Conservation (phyloP, 2,329 filamentous ascomycete species). For the Cladosporium sp. region DNA sequence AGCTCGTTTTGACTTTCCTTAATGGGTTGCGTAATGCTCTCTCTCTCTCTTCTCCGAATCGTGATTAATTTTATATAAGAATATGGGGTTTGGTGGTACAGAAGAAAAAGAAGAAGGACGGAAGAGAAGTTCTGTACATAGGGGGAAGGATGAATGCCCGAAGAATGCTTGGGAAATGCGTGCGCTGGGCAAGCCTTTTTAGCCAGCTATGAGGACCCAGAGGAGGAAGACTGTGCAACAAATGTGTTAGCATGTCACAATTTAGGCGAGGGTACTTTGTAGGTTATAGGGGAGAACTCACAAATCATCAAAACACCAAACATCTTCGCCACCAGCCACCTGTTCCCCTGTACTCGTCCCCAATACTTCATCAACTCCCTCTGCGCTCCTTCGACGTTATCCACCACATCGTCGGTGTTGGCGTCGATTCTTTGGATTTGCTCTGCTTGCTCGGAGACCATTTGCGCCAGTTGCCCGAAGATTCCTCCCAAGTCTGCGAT, state of each 20-base stretch:
- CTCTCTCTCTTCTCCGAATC: neutral
- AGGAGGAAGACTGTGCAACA: constrained; percentile 17
- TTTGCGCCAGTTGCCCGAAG: constrained; percentile 88
- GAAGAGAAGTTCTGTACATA: constrained; percentile 1
- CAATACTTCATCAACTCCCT: constrained; percentile 95
- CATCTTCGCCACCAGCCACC: constrained; percentile 86
- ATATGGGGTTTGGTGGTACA: neutral
- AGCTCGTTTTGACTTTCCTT: neutral
- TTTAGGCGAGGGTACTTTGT: no score
- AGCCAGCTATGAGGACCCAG: constrained; percentile 21
- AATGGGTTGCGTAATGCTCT: no score
- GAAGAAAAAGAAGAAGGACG: neutral
- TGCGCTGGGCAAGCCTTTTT: neutral
- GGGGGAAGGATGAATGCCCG: neutral
- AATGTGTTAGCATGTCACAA: constrained; percentile 22
- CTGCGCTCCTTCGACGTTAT: constrained; percentile 96
- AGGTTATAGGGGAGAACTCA: neutral
- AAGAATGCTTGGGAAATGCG: neutral
- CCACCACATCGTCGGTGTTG: constrained; percentile 95
- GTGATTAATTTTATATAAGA: neutral
- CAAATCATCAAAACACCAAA: constrained; percentile 89
- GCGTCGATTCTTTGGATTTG: constrained; percentile 97
- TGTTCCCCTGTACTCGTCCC: constrained; percentile 87
- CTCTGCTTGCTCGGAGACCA: constrained; percentile 96
- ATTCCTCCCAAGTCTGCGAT: constrained; percentile 89